Evolutionary conservation across 192 early-diverging fungal species (phyloP).

Genomic region (Entomortierella chlamydospora): DNA sequence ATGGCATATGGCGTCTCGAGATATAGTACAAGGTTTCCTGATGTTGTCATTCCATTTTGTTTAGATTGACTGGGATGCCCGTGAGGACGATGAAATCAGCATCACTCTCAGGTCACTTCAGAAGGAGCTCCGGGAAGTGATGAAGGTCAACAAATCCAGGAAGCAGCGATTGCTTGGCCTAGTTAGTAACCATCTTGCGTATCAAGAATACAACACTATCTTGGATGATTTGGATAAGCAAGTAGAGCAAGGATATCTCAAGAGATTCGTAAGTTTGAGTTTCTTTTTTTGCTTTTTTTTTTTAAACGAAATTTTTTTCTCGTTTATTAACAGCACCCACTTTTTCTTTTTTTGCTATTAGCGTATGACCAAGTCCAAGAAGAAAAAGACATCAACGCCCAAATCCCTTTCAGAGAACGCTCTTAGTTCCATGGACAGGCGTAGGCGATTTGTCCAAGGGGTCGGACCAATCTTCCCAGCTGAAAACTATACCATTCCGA

Average conservation of each 20-base stretch:
- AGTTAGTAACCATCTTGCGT: constrained; percentile 79
- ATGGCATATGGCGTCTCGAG: too few species aligned
- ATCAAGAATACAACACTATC: constrained; percentile 89
- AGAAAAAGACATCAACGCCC: constrained; percentile 66
- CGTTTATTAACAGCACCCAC: too few species aligned
- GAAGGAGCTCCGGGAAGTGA: constrained; percentile 77
- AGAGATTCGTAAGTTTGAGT: constrained; percentile 77
- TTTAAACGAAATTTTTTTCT: not conserved
- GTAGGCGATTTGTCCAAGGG: constrained; percentile 73
- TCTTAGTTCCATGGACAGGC: constrained; percentile 72
- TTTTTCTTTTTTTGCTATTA: constrained; percentile 4
- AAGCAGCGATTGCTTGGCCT: constrained; percentile 74
- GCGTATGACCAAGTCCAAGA: constrained; percentile 77
- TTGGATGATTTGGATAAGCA: constrained; percentile 90
- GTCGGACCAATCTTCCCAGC: constrained; percentile 66
- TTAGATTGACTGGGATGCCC: constrained; percentile 72
- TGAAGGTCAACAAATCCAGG: constrained; percentile 72
- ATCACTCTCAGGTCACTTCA: constrained; percentile 76
- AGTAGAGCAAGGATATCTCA: constrained; percentile 88
- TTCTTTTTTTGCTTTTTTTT: not conserved
- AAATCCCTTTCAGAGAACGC: constrained; percentile 77
- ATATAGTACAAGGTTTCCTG: too few species aligned
- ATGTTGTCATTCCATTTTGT: not conserved
- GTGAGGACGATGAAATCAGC: constrained; percentile 82
- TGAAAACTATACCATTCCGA: constrained; percentile 57